Evolutionary conservation across 129 eudicot species (phyloP), one percentile per base, ranked within the genome.

Genomic region (Tagetes patula): DNA sequence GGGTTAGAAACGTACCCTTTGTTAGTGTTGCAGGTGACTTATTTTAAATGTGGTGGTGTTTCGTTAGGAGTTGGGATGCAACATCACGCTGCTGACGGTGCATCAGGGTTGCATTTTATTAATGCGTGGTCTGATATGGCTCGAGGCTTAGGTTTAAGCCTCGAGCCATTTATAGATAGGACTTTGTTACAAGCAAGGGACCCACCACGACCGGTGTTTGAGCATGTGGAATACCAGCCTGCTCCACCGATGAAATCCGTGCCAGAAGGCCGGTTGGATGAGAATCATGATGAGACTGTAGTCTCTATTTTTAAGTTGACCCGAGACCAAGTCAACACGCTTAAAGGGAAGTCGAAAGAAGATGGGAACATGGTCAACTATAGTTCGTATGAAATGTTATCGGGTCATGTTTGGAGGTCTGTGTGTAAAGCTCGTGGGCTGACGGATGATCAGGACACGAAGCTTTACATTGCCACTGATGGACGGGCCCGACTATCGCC

Each of bases 41-140:
- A 74, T 63, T 89, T 89, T 76, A 76, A 74, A 81, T 89, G 96
- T 37, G 96, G 92, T 0, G 96, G 96, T 47, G 96, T 85, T 9
- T 89, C 92, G 1, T 82, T 89, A 1, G 96, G 96, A 36, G 96
- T 89, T 8, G 96, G 96, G 7, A 89, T 89, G 96, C 96, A 89
- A 62, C 96, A 89, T 69, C 96, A 89, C 32, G 96, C 75, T 0
- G 96, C 96, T 1, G 96, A 89, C 72, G 96, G 96, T 76, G 85
- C 85, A 32, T 87, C 96, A 0, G 96, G 96, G 13, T 84, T 89
- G 61, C 96, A 89, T 40, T 89, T 86, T 70, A 84, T 89, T 64
- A 89, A 89, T 80, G 67, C 96, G 3, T 89, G 96, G 96, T 82
- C 96, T 14, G 96, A 85, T 69, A 77, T 85, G 83, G 95, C 95